Evolutionary conservation across 768 basidiomycete species (phyloP).

Genomic region (Lactarius vividus): DNA sequence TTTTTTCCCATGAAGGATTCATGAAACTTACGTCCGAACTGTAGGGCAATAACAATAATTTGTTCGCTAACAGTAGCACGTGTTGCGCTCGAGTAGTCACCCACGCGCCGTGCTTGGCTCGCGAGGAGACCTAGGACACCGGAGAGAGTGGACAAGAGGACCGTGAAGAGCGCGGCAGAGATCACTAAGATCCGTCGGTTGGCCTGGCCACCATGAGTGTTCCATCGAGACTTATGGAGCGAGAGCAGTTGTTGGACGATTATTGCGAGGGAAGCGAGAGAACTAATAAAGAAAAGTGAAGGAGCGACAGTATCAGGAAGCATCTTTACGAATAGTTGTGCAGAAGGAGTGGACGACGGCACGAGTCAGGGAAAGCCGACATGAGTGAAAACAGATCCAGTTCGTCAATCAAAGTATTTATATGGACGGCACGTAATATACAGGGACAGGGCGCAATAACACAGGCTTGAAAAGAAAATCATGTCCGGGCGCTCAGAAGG

Average conservation of each 20-base stretch:
- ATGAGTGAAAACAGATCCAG: neutral
- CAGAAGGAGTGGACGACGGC: constrained; percentile 9
- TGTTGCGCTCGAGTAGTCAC: constrained; percentile 10
- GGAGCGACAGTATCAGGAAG: constrained; percentile 18
- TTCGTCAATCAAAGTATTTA: constrained; percentile 2
- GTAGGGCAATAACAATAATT: constrained; percentile 10
- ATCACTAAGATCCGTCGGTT: constrained; percentile 17
- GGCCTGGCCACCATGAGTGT: constrained; percentile 8
- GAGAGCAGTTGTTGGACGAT: constrained; percentile 4
- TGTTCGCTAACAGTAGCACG: constrained; percentile 8
- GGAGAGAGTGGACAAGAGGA: constrained; percentile 13
- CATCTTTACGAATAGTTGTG: constrained; percentile 14
- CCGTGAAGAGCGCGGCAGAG: constrained; percentile 5
- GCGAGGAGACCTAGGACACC: constrained; percentile 18
- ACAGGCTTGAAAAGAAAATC: constrained; percentile 2
- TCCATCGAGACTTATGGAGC: constrained; percentile 19
- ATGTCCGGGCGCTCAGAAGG: neutral
- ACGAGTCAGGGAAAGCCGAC: constrained; percentile 9
- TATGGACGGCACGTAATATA: constrained; percentile 9
- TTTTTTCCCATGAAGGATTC: neutral
- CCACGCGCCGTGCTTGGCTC: neutral
- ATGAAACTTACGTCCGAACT: constrained; percentile 19
- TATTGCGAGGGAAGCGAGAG: constrained; percentile 14
- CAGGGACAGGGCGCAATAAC: neutral
- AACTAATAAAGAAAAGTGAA: constrained; percentile 20